A percentile compares a stretch with the other conserved stretches of the same genome.
phyloP scores from a whole-genome alignment of 371 early-diverging fungal species.

The Umbelopsis sp. region DNA sequence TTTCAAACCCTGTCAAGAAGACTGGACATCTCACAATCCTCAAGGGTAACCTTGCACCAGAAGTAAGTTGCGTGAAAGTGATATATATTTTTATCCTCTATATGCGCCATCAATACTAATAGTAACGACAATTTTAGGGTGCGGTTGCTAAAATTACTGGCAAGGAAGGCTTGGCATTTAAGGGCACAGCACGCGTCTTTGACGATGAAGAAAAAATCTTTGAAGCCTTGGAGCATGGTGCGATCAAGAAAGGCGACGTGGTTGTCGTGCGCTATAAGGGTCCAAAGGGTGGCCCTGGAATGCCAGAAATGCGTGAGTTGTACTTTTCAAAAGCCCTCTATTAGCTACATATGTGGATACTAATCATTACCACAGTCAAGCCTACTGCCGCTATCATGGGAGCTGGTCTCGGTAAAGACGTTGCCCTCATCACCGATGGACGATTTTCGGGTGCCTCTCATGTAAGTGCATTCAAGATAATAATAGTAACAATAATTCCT shows the following conservation, averaged over 20 bases:
- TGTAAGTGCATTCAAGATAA: slow-evolving; percentile 38
- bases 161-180: slow-evolving; percentile 91
- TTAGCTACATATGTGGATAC: background rate
- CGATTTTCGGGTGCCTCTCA: slow-evolving; percentile 97
- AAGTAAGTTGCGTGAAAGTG: slow-evolving; percentile 33
- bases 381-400: slow-evolving; percentile 97
- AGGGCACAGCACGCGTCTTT: slow-evolving; percentile 87
- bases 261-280: slow-evolving; percentile 91
- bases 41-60: slow-evolving; percentile 81
- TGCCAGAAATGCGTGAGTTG: slow-evolving; percentile 86
- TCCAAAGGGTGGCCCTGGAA: slow-evolving; percentile 92
- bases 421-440: slow-evolving; percentile 94
- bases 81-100: background rate
- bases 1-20: slow-evolving; percentile 72
- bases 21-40: slow-evolving; percentile 82
- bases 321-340: background rate
- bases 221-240: slow-evolving; percentile 76
- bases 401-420: slow-evolving; percentile 95
- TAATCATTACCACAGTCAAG: slow-evolving; percentile 53
- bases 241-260: slow-evolving; percentile 83
- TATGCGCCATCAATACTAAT: background rate
- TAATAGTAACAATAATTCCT: background rate
- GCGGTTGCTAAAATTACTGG: slow-evolving; percentile 98
- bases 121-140: slow-evolving; percentile 47
- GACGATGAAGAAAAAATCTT: slow-evolving; percentile 92